These are phyloP conservation scores for Candida sanyiensis DNA, from an alignment of 805 yeast genomes.

Conservation along the genomic window DNA sequence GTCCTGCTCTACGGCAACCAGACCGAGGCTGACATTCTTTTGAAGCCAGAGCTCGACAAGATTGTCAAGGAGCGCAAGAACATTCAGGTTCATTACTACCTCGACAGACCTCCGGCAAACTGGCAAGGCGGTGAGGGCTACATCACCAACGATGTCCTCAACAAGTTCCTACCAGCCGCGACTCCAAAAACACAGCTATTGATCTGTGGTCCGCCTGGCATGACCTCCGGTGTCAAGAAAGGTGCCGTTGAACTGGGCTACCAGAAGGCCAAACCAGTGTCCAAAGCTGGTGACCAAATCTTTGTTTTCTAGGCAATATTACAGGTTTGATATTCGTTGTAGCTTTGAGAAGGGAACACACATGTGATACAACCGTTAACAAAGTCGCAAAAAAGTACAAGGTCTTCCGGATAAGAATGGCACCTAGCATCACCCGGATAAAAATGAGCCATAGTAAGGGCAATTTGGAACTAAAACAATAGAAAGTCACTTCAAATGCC, in stretches of 20 bases:
- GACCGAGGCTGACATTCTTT: conserved; percentile 70
- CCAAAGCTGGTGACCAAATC: conserved; percentile 85
- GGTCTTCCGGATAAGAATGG: too few relatives aligned
- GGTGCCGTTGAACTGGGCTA: conserved; percentile 69
- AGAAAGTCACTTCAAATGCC: too few relatives aligned
- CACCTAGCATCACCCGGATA: too few relatives aligned
- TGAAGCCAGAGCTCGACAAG: conserved; percentile 72
- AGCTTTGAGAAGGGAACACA: neutral
- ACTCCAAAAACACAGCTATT: conserved; percentile 61
- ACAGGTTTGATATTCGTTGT: neutral
- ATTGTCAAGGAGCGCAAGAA: conserved; percentile 51
- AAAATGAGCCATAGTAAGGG: too few relatives aligned
- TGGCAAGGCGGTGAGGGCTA: conserved; percentile 82
- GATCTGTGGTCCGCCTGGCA: conserved; percentile 92
- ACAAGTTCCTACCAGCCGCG: conserved; percentile 56
- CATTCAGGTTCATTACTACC: conserved; percentile 64
- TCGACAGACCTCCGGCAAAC: conserved; percentile 59
- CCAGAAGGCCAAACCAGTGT: conserved; percentile 80
- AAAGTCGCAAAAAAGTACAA: too few relatives aligned
- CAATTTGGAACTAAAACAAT: too few relatives aligned
- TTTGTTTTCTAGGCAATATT: conserved; percentile 59
- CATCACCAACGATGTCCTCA: conserved; percentile 69
- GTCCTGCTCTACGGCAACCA: conserved; percentile 78
- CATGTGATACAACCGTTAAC: too few relatives aligned
- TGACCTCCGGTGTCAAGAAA: conserved; percentile 81